Conservation (phyloP, 106 monocot species). For the Dioscorea dumetorum region DNA sequence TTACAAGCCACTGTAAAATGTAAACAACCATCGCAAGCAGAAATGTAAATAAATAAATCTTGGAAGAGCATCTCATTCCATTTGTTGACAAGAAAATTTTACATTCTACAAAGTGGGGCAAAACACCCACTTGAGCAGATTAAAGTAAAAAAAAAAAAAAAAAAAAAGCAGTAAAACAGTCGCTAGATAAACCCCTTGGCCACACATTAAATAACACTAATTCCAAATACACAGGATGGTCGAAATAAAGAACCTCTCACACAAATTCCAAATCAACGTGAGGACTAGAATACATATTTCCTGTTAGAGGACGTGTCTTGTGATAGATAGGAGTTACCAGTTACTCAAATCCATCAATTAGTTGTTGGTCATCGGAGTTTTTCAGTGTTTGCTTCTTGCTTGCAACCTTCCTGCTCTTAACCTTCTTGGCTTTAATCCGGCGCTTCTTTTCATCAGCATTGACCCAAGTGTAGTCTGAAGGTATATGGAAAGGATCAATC, state of each 20-base stretch:
- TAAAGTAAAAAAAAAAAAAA: too few relatives aligned
- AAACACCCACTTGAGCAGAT: background rate
- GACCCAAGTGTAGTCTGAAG: conserved; percentile 84
- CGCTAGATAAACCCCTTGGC: background rate
- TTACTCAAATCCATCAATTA: conserved; percentile 69
- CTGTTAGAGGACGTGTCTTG: background rate
- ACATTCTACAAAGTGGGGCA: conserved; percentile 2
- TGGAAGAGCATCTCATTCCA: background rate
- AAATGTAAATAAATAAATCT: too few relatives aligned
- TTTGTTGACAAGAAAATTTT: background rate
- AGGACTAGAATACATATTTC: background rate
- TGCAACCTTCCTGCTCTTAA: conserved; percentile 37
- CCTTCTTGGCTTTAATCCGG: conserved; percentile 77
- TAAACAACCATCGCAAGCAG: too few relatives aligned
- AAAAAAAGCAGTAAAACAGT: background rate
- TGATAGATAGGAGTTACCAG: background rate
- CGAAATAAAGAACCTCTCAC: conserved; percentile 4
- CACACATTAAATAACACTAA: background rate
- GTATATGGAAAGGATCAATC: conserved; percentile 77
- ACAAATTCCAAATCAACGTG: background rate
- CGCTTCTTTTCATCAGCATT: conserved; percentile 89
- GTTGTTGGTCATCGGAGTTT: conserved; percentile 32
- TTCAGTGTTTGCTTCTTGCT: conserved; percentile 47
- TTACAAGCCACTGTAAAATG: too few relatives aligned
- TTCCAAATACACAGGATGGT: background rate